Evolutionary conservation across 306 rosid species (phyloP).

Genomic region (Aeschynomene evenia): DNA sequence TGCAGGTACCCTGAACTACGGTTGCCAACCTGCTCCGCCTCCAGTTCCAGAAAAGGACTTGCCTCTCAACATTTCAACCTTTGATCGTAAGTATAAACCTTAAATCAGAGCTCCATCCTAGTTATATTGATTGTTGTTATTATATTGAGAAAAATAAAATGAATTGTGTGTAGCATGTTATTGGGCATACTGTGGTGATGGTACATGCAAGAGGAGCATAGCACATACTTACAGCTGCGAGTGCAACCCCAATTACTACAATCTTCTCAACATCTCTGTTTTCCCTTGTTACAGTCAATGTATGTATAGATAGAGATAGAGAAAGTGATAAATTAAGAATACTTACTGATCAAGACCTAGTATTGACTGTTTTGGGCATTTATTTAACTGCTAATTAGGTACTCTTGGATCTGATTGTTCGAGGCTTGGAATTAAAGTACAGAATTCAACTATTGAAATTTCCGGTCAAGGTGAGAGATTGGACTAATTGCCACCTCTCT

Average conservation of each 20-base stretch:
- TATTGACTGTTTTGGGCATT: not conserved
- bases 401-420: conserved; percentile 54
- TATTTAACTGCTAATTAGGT: conserved; percentile 38
- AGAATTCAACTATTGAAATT: conserved; percentile 15
- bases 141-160: not conserved
- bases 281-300: conserved; percentile 64
- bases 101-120: too few species aligned
- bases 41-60: not conserved
- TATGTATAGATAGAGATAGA: too few species aligned
- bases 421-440: conserved; percentile 53
- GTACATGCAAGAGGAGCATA: conserved; percentile 32
- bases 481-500: not conserved
- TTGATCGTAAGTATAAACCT: not conserved
- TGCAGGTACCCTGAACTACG: not conserved
- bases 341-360: not conserved
- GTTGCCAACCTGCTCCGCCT: not conserved
- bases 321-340: not conserved
- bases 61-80: not conserved
- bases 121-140: not conserved
- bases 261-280: conserved; percentile 44
- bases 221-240: conserved; percentile 35
- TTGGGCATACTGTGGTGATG: conserved; percentile 63
- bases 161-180: conserved; percentile 63
- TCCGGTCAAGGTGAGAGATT: not conserved
- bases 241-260: conserved; percentile 41